These are phyloP conservation scores for Daldinia sp. DNA, from an alignment of 2,329 filamentous ascomycete species.

Conservation along the genomic window DNA sequence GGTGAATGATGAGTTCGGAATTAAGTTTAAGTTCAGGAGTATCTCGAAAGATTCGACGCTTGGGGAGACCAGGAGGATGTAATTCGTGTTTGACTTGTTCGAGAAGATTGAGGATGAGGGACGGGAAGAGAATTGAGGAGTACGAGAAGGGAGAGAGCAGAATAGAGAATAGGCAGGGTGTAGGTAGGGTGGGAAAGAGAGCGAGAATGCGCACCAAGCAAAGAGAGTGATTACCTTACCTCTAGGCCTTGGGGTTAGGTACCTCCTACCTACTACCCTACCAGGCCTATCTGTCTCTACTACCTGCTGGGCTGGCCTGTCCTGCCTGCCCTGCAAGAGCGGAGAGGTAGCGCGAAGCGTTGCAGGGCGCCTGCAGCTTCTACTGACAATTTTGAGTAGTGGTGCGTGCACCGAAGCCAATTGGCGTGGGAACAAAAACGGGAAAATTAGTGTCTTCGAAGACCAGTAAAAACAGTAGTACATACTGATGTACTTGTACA, in stretches of 20 bases:
- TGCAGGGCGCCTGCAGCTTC: constrained; percentile 37
- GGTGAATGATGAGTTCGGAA: constrained; percentile 35
- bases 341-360: constrained; percentile 30
- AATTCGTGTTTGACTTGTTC: constrained; percentile 38
- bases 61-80: constrained; percentile 25
- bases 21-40: constrained; percentile 36
- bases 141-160: constrained; percentile 12
- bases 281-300: not conserved
- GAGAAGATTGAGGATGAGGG: constrained; percentile 38
- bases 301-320: constrained; percentile 14
- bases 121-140: constrained; percentile 34
- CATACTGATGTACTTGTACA: constrained; percentile 28
- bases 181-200: constrained; percentile 35
- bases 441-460: constrained; percentile 30
- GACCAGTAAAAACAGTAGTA: constrained; percentile 21
- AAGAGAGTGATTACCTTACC: constrained; percentile 34
- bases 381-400: constrained; percentile 38
- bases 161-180: too few relatives aligned
- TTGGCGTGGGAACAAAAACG: constrained; percentile 33
- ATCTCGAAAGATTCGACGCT: constrained; percentile 39
- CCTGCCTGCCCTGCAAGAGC: constrained; percentile 30
- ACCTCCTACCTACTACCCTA: constrained; percentile 15
- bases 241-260: constrained; percentile 22
- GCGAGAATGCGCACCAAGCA: constrained; percentile 43
- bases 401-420: constrained; percentile 34